These are phyloP conservation scores for Aurifilum marmelostoma DNA, from an alignment of 2,329 filamentous ascomycete genomes.

Conservation along the genomic window DNA sequence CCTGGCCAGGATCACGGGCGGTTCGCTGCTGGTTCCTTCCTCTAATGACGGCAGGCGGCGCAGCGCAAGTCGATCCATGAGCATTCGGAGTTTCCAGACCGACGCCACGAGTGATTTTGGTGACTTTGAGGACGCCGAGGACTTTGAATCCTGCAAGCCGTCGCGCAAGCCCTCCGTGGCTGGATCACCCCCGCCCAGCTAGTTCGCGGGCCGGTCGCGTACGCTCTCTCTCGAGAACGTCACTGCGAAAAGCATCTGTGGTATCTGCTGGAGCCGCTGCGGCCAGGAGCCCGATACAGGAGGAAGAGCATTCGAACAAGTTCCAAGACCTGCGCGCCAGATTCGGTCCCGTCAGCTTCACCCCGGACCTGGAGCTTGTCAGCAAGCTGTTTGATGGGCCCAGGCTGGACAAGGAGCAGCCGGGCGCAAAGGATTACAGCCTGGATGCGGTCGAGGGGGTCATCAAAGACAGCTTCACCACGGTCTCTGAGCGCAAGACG, in stretches of 20 bases:
- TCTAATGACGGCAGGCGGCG: constrained; percentile 12
- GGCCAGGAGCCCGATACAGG: constrained; percentile 11
- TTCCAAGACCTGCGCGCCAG: constrained; percentile 35
- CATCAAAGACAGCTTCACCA: constrained; percentile 56
- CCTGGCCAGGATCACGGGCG: constrained; percentile 37
- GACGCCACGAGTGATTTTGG: constrained; percentile 35
- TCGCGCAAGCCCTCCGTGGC: constrained; percentile 22
- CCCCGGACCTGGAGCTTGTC: constrained; percentile 31
- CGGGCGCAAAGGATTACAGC: constrained; percentile 26
- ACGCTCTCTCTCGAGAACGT: constrained; percentile 16
- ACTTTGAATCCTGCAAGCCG: constrained; percentile 13
- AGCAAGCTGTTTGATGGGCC: constrained; percentile 43
- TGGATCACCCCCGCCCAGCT: constrained; percentile 18
- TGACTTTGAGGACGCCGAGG: constrained; percentile 39
- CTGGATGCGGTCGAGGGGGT: constrained; percentile 49
- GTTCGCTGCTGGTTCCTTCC: constrained; percentile 19
- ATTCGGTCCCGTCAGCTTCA: constrained; percentile 36
- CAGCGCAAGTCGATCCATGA: constrained; percentile 24
- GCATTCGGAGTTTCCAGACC: constrained; percentile 19
- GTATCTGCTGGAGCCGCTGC: background rate
- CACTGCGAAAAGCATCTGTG: background rate
- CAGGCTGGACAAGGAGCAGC: constrained; percentile 35
- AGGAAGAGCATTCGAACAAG: constrained; percentile 6
- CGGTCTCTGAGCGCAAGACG: constrained; percentile 61
- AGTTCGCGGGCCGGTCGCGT: constrained; percentile 14